Conservation (phyloP, 495 filamentous ascomycete genomes). For the Niebla homalea region DNA sequence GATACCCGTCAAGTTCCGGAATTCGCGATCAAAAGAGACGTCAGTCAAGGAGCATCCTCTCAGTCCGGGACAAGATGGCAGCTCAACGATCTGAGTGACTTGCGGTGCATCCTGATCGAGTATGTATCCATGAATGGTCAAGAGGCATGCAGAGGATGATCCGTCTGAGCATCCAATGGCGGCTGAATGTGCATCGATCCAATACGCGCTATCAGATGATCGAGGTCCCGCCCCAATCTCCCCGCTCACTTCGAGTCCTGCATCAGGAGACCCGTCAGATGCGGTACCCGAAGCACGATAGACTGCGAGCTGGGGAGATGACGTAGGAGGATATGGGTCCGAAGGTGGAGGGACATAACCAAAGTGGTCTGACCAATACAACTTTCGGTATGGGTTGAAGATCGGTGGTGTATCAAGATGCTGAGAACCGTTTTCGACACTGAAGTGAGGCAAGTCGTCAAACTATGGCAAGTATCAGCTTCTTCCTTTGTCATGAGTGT, state of each 20-base stretch:
- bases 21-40: conserved; percentile 21
- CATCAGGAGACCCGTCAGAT: conserved; percentile 18
- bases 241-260: conserved; percentile 22
- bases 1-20: conserved; percentile 27
- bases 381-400: conserved; percentile 26
- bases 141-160: conserved; percentile 22
- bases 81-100: conserved; percentile 21
- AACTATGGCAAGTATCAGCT: conserved; percentile 11
- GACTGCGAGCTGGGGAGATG: conserved; percentile 28
- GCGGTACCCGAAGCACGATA: conserved; percentile 22
- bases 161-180: conserved; percentile 30
- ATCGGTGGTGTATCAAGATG: conserved; percentile 25
- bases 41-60: conserved; percentile 24
- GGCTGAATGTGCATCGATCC: conserved; percentile 29
- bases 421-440: conserved; percentile 6
- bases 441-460: conserved; percentile 20
- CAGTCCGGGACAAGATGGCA: conserved; percentile 22
- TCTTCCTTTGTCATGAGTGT: too few relatives aligned
- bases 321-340: conserved; percentile 27
- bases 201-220: conserved; percentile 25
- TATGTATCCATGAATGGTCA: conserved; percentile 27
- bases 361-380: conserved; percentile 14
- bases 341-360: conserved; percentile 27
- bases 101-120: conserved; percentile 10
- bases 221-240: conserved; percentile 31